Conservation (phyloP, 2,329 filamentous ascomycete genomes). For the Eurotiales sp. region DNA sequence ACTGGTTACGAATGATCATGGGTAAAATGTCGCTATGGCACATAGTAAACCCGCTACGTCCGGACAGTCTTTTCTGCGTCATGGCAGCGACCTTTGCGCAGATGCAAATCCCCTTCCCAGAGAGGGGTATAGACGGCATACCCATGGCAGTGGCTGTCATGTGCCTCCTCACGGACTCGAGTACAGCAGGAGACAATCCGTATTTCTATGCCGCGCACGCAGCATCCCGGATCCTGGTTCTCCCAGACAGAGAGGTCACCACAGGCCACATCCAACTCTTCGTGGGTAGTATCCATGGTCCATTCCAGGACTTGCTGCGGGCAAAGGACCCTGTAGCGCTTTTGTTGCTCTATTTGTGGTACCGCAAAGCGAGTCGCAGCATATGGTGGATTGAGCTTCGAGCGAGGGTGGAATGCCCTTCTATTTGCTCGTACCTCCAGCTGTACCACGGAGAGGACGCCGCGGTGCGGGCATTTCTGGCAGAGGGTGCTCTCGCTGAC, state of each 20-base stretch:
- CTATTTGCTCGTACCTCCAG: constrained; percentile 39
- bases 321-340: constrained; percentile 38
- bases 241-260: constrained; percentile 23
- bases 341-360: constrained; percentile 43
- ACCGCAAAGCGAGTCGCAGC: constrained; percentile 35
- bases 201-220: constrained; percentile 40
- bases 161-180: constrained; percentile 25
- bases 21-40: constrained; percentile 55
- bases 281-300: constrained; percentile 29
- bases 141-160: constrained; percentile 19
- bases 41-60: constrained; percentile 47
- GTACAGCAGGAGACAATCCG: constrained; percentile 32
- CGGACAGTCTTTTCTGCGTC: constrained; percentile 46
- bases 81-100: constrained; percentile 31
- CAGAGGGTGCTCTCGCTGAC: constrained; percentile 21
- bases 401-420: constrained; percentile 40
- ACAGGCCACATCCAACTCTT: constrained; percentile 29
- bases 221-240: constrained; percentile 27
- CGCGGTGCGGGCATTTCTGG: constrained; percentile 31
- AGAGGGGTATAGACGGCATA: constrained; percentile 22
- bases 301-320: constrained; percentile 31
- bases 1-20: constrained; percentile 57
- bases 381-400: constrained; percentile 46
- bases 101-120: constrained; percentile 33
- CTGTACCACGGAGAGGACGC: constrained; percentile 26